These are phyloP conservation scores for Yarrowia sp. DNA, from an alignment of 805 yeast species.

Conservation along the genomic window DNA sequence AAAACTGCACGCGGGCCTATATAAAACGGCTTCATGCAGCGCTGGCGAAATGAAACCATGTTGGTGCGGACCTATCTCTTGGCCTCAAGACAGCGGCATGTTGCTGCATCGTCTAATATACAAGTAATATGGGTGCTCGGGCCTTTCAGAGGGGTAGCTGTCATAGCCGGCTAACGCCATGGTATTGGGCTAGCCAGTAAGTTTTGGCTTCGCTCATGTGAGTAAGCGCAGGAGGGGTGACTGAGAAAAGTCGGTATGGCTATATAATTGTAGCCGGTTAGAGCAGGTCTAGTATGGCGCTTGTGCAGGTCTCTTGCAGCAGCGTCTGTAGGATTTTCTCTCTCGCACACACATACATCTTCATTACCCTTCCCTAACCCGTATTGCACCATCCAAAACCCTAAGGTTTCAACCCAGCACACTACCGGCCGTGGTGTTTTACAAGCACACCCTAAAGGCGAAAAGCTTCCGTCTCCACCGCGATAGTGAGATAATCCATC, in stretches of 20 bases:
- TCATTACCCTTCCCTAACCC: constrained; percentile 2
- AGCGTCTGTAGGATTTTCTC: no score
- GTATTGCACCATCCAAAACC: constrained; percentile 24
- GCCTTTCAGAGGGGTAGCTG: not conserved
- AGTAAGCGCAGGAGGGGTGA: constrained; percentile 10
- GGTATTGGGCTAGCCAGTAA: constrained; percentile 5
- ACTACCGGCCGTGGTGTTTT: not conserved
- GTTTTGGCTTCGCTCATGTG: constrained; percentile 25
- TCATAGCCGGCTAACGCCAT: not conserved
- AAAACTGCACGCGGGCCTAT: constrained; percentile 1
- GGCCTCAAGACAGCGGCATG: no score
- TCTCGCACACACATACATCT: no score
- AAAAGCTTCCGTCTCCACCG: constrained; percentile 27
- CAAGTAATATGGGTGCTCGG: no score
- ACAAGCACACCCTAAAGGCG: constrained; percentile 20
- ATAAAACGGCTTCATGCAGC: constrained; percentile 6
- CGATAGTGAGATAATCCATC: constrained; percentile 19
- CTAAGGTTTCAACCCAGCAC: not conserved
- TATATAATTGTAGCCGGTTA: no score
- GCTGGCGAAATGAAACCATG: constrained; percentile 7
- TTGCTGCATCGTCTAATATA: no score
- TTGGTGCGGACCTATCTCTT: no score
- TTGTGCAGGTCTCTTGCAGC: no score
- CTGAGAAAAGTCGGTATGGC: no score
- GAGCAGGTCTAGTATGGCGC: not conserved